Conservation (phyloP, 768 basidiomycete species). For the Nidula microcarpa region DNA sequence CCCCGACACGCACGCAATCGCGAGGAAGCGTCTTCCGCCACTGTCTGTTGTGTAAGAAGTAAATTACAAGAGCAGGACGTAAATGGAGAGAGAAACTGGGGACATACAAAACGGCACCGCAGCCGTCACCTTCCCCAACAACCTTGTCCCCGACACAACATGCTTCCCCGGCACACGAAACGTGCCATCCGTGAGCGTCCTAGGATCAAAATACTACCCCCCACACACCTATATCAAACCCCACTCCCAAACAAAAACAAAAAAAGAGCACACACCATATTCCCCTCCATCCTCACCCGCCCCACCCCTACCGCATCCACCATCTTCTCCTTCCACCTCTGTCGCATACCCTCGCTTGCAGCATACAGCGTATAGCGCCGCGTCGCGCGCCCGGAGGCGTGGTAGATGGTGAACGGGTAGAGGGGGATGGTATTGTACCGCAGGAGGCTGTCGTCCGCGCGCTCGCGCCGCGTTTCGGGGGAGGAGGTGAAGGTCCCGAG, state of each 20-base stretch:
- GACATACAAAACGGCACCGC: constrained; percentile 64
- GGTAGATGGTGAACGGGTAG: constrained; percentile 78
- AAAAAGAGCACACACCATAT: constrained; percentile 48
- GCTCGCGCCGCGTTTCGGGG: constrained; percentile 63
- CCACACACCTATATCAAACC: neutral
- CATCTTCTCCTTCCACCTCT: constrained; percentile 61
- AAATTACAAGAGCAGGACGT: constrained; percentile 1
- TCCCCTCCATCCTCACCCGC: constrained; percentile 63
- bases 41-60: constrained; percentile 29
- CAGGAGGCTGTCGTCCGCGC: constrained; percentile 52
- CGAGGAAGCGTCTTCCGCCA: constrained; percentile 54
- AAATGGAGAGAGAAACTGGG: neutral
- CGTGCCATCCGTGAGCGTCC: constrained; percentile 53
- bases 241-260: neutral
- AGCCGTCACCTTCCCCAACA: constrained; percentile 57
- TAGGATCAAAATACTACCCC: constrained; percentile 73
- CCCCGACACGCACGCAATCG: constrained; percentile 63
- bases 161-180: constrained; percentile 50
- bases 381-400: constrained; percentile 50
- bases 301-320: constrained; percentile 62
- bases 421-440: constrained; percentile 50
- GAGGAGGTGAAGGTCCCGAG: constrained; percentile 60
- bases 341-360: constrained; percentile 48
- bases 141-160: constrained; percentile 23
- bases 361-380: constrained; percentile 77